Conservation (phyloP, 345 rosid species). For the Mangifera indica region DNA sequence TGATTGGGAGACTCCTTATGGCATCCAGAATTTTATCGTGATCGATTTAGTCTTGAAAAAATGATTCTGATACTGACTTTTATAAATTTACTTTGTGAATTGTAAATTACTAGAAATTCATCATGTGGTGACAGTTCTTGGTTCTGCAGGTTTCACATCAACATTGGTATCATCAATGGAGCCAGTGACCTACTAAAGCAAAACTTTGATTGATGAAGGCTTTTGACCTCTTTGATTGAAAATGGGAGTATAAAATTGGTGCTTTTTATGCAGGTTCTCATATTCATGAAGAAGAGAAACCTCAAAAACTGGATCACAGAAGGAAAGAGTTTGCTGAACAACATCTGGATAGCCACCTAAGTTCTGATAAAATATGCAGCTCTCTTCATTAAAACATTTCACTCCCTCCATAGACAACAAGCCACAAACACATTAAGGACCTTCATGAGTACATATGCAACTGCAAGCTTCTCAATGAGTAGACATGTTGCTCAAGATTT, state of each 20-base stretch:
- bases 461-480: no score
- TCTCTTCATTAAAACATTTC: background rate
- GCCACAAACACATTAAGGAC: background rate
- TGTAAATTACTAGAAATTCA: constrained; percentile 85
- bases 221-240: background rate
- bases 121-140: constrained; percentile 45
- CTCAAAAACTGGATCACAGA: background rate
- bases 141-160: constrained; percentile 79
- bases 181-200: constrained; percentile 65
- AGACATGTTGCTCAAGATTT: no score
- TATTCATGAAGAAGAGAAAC: background rate
- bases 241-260: background rate
- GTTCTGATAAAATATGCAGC: background rate
- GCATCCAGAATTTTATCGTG: no score
- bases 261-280: background rate
- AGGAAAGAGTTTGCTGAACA: background rate
- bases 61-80: no score
- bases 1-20: no score
- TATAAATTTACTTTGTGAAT: no score
- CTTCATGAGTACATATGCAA: no score
- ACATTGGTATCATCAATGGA: constrained; percentile 92
- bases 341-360: background rate
- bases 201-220: constrained; percentile 9
- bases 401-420: background rate
- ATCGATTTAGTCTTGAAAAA: no score